phyloP scores from a whole-genome alignment of 1,284 basidiomycete genomes.

The Puccinia horiana region DNA sequence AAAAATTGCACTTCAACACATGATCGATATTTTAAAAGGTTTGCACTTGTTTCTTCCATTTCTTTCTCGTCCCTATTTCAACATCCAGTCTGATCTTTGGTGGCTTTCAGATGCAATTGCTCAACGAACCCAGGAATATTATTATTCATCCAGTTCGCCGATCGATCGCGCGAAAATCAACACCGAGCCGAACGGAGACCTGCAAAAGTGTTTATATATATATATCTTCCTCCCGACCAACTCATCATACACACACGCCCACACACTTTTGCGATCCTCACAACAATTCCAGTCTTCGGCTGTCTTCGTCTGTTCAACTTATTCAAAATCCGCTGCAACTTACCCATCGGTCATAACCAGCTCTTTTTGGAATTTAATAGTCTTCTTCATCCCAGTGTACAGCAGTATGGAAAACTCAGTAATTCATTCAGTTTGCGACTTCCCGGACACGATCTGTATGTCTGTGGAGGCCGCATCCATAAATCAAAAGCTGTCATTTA shows the following conservation, averaged over 20 bases:
- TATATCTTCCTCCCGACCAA: no score
- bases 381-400: neutral
- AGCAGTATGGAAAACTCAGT: neutral
- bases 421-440: neutral
- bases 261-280: neutral
- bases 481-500: no score
- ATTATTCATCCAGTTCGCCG: neutral
- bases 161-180: neutral
- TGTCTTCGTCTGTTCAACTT: neutral
- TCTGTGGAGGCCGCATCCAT: no score
- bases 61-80: neutral
- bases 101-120: neutral
- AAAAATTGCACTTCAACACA: neutral
- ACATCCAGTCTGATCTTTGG: neutral
- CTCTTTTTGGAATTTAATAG: neutral
- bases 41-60: neutral
- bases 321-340: neutral
- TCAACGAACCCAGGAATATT: neutral
- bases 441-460: neutral
- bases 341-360: neutral
- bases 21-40: neutral
- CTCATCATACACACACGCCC: neutral
- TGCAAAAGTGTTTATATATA: neutral
- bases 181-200: neutral
- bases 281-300: neutral